Evolutionary conservation across 192 early-diverging fungal genomes (phyloP).

Genomic region (Piromyces finnis): DNA sequence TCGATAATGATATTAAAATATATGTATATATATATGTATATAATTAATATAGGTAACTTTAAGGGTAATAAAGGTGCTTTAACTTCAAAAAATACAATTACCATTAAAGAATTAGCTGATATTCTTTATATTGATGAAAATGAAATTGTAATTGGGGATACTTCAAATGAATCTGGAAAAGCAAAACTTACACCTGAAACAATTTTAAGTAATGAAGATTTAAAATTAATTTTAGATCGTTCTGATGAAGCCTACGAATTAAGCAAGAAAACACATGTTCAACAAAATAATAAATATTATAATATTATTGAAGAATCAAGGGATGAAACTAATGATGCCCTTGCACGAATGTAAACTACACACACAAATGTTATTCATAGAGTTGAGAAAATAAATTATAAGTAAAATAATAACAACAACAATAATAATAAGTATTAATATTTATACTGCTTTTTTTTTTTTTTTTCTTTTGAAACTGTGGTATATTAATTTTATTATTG

Average conservation of each 20-base stretch:
- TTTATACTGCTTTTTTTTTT: too few relatives aligned
- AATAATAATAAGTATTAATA: too few relatives aligned
- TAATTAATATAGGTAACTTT: constrained; percentile 51
- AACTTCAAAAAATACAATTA: constrained; percentile 14
- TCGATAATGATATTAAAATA: too few relatives aligned
- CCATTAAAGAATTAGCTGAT: constrained; percentile 46
- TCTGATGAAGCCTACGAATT: constrained; percentile 12
- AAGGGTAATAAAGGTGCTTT: constrained; percentile 43
- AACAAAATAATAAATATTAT: background rate
- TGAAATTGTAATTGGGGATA: constrained; percentile 25
- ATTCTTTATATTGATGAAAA: constrained; percentile 54
- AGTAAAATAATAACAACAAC: too few relatives aligned
- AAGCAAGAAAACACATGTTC: background rate
- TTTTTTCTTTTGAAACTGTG: too few relatives aligned
- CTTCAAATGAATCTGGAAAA: background rate
- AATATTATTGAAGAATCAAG: too few relatives aligned
- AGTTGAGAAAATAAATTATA: too few relatives aligned
- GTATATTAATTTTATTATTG: too few relatives aligned
- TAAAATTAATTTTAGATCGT: constrained; percentile 18
- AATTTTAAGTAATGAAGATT: constrained; percentile 18
- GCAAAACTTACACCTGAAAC: constrained; percentile 1
- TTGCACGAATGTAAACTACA: too few relatives aligned
- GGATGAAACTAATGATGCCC: too few relatives aligned
- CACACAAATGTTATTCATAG: too few relatives aligned
- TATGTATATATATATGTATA: too few relatives aligned